Conservation (phyloP, 2,329 filamentous ascomycete genomes). For the Kalaharituber pfeilii region DNA sequence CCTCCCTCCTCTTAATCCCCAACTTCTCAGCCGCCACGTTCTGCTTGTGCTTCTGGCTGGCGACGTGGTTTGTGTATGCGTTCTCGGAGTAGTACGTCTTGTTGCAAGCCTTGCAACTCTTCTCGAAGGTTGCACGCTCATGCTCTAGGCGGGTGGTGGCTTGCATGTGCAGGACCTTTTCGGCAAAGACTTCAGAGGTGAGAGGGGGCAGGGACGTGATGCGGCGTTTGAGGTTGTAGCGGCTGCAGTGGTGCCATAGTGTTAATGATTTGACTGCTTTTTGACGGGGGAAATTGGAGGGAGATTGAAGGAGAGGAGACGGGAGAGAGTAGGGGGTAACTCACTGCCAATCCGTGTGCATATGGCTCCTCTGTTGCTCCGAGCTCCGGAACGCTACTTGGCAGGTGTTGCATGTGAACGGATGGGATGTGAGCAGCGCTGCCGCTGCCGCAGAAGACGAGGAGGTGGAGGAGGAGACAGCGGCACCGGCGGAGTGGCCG, state of each 20-base stretch:
- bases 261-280: constrained; percentile 2
- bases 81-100: constrained; percentile 96
- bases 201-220: constrained; percentile 82
- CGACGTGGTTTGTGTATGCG: constrained; percentile 80
- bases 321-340: constrained; percentile 28
- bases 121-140: constrained; percentile 76
- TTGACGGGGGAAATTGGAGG: constrained; percentile 12
- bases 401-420: constrained; percentile 96
- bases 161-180: constrained; percentile 85
- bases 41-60: constrained; percentile 73
- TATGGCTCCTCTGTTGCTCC: constrained; percentile 83
- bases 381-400: constrained; percentile 90
- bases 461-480: too few relatives aligned
- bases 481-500: neutral
- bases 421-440: constrained; percentile 37
- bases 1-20: constrained; percentile 5
- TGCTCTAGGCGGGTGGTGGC: constrained; percentile 69
- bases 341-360: constrained; percentile 98
- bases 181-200: constrained; percentile 79
- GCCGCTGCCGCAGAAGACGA: neutral
- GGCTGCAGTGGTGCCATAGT: constrained; percentile 34
- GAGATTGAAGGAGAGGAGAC: too few relatives aligned
- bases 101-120: constrained; percentile 60
- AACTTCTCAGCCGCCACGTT: constrained; percentile 39
- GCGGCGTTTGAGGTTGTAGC: constrained; percentile 91